Evolutionary conservation across 192 early-diverging fungal genomes (phyloP).

Genomic region (Umbelopsis vinacea): DNA sequence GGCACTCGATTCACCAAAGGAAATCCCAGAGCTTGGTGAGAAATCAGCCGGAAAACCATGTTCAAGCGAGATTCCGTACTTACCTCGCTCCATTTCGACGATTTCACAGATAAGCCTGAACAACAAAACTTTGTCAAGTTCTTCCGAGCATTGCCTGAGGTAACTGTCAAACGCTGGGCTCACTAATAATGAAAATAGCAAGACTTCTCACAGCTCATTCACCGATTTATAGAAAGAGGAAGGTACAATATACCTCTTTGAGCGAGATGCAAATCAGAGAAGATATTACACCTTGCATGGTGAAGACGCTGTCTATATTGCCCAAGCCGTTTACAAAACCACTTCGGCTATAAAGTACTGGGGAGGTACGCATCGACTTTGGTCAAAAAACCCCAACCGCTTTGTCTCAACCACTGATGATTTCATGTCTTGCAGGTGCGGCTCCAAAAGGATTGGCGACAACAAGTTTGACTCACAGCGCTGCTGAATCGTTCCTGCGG

Average conservation of each 20-base stretch:
- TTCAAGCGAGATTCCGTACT: not conserved
- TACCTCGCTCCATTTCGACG: not conserved
- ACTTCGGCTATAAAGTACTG: constrained; percentile 89
- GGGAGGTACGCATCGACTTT: constrained; percentile 53
- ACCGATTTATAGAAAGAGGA: constrained; percentile 49
- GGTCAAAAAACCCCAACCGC: not conserved
- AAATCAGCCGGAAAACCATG: not conserved
- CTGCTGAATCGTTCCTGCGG: constrained; percentile 77
- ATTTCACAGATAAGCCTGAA: constrained; percentile 46
- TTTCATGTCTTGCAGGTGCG: constrained; percentile 37
- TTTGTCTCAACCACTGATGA: too few relatives aligned
- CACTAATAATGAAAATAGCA: not conserved
- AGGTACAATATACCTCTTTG: constrained; percentile 72
- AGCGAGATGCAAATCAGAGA: constrained; percentile 59
- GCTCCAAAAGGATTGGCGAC: constrained; percentile 66
- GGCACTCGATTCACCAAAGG: constrained; percentile 3
- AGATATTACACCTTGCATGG: constrained; percentile 92
- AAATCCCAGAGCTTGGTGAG: constrained; percentile 13
- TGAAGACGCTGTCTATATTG: constrained; percentile 86
- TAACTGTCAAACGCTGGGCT: constrained; percentile 15
- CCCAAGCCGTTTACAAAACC: constrained; percentile 88
- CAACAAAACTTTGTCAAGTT: constrained; percentile 63
- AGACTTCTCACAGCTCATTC: constrained; percentile 6
- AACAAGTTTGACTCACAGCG: constrained; percentile 78
- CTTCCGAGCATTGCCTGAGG: constrained; percentile 58